Evolutionary conservation across 75 land plant genomes (phyloP).

Genomic region (Picea glauca): DNA sequence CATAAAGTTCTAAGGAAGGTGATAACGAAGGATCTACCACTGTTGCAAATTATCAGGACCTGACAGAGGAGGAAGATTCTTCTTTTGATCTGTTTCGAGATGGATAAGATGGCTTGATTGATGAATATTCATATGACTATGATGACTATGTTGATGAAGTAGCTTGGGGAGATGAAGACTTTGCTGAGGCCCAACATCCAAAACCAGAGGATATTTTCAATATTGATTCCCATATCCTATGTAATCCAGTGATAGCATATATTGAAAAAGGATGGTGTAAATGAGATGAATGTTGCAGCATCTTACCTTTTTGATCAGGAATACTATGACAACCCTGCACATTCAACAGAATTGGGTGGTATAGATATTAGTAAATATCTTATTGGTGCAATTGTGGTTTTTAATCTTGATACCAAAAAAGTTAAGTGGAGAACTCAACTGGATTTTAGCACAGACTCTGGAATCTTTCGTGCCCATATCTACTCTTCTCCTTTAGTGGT

Average conservation of each 20-base stretch:
- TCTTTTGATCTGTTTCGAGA: conserved; percentile 92
- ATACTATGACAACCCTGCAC: conserved; percentile 83
- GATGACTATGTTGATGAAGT: conserved; percentile 97
- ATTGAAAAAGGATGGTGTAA: conserved; percentile 91
- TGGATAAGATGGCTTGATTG: conserved; percentile 61
- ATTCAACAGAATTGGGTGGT: conserved; percentile 66
- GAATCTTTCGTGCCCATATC: too few species aligned
- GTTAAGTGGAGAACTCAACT: too few species aligned
- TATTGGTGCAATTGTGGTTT: too few species aligned
- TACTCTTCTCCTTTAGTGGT: too few species aligned
- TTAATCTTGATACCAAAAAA: too few species aligned
- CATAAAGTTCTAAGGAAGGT: conserved; percentile 15
- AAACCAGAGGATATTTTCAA: conserved; percentile 72
- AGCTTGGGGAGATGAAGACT: conserved; percentile 95
- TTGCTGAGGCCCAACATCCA: conserved; percentile 71
- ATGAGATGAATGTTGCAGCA: conserved; percentile 87
- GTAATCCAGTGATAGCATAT: conserved; percentile 96
- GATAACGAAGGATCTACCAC: conserved; percentile 22
- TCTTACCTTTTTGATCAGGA: conserved; percentile 97
- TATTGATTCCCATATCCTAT: conserved; percentile 82
- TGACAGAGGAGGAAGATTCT: conserved; percentile 80
- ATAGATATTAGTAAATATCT: conserved; percentile 77
- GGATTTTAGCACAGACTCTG: too few species aligned
- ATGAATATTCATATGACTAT: conserved; percentile 97
- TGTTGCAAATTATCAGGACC: conserved; percentile 65